A percentile compares a stretch with the other conserved stretches of the same genome.
These are phyloP conservation scores for Clonostachys solani DNA, from an alignment of 2,329 filamentous ascomycete genomes.

Conservation along the genomic window DNA sequence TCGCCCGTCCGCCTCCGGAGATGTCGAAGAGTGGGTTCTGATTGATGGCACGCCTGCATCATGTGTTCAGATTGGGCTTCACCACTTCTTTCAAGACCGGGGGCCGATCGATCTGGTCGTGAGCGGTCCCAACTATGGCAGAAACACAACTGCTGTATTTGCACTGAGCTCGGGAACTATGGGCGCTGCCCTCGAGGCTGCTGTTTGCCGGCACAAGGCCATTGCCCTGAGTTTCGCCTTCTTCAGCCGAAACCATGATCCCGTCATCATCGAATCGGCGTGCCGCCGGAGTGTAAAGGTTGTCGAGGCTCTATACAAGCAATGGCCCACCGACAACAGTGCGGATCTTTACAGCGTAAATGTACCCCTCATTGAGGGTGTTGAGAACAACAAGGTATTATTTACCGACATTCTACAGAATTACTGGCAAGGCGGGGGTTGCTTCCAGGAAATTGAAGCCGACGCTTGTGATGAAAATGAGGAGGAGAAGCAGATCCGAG, in stretches of 20 bases:
- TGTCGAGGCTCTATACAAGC: constrained; percentile 71
- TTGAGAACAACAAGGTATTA: constrained; percentile 68
- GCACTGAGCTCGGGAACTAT: constrained; percentile 74
- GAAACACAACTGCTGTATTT: constrained; percentile 78
- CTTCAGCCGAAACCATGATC: constrained; percentile 79
- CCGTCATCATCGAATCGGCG: constrained; percentile 73
- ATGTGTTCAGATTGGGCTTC: constrained; percentile 77
- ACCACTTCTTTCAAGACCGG: constrained; percentile 71
- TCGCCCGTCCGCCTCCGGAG: constrained; percentile 45
- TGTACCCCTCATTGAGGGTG: constrained; percentile 75
- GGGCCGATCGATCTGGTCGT: constrained; percentile 74
- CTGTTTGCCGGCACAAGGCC: constrained; percentile 62
- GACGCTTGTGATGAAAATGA: constrained; percentile 59
- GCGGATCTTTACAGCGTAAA: constrained; percentile 91
- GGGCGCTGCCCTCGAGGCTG: constrained; percentile 73
- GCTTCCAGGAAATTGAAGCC: constrained; percentile 77
- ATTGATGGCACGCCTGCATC: constrained; percentile 78
- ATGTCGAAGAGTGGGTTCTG: constrained; percentile 74
- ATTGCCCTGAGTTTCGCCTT: constrained; percentile 91
- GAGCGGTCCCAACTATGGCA: constrained; percentile 77
- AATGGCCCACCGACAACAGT: constrained; percentile 63
- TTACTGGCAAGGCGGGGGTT: constrained; percentile 79
- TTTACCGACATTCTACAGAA: constrained; percentile 89
- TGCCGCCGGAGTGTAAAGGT: constrained; percentile 70
- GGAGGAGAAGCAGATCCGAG: constrained; percentile 71